Base-by-base conservation (phyloP, 1,284 basidiomycete species). In the Pterulicium gracile region DNA sequence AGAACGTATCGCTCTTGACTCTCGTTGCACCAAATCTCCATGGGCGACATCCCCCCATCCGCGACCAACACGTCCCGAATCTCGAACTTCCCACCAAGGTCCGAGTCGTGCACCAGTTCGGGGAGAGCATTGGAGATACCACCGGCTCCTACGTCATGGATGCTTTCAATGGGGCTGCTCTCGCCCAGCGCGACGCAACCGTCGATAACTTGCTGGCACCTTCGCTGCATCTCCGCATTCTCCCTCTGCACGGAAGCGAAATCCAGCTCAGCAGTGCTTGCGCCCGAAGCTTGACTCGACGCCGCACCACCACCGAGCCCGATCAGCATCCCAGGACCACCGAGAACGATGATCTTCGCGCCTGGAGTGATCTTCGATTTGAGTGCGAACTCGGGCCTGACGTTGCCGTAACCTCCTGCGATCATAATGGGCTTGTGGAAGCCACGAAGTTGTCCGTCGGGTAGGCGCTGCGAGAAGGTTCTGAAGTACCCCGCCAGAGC, bases 401-500 rank as follows among this genome's bases (percentile, higher is more conserved):
- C 94, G 57, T 89, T 97, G 5, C 95, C 95, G 49, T 95, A 79
- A 35, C 95, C 95, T 43, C 95, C 95, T 14, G 96, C 96, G 53
- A 98, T 87, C 96, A 99, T 99, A 69, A 99, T 97, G 13, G 95
- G 95, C 64, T 99, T 99, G 69, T 98, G 96, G 68, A 97, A 99
- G 0, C 95, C 95, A 49, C 93, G 74, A n/a, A 94, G 72, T 59
- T 93, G 83, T 2, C 63, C 43, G 50, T 61, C 48, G 12, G 72
- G 73, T 0, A 89, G 73, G 39, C 75, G 73, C 62, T 94, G 85
- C 15, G 81, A 75, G 65, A 93, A 95, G 0, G 93, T 93, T 44
- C 92, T 79, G 72, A 92, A 95, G 67, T 90, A 90, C 0, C 89
- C 88, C 2, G 79, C 70, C 53, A 88, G 75, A 45, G 75, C 93